Evolutionary conservation across 345 rosid genomes (phyloP).

Genomic region (Salix udensis): DNA sequence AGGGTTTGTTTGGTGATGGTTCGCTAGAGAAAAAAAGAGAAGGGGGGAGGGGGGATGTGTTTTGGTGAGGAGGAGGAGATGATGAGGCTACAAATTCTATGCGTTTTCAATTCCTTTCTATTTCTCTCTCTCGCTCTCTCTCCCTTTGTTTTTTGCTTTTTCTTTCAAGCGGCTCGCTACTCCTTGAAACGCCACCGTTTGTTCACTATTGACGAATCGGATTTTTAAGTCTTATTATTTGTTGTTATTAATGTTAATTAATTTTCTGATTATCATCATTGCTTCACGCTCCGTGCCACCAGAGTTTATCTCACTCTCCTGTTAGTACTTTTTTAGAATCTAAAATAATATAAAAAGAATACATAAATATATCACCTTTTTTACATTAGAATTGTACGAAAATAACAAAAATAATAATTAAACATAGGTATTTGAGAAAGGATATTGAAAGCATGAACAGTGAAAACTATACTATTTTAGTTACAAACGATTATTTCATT

Average conservation of each 20-base stretch:
- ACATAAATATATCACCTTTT: too few relatives aligned
- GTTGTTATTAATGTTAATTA: too few relatives aligned
- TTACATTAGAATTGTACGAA: too few relatives aligned
- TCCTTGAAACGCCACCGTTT: conserved; percentile 22
- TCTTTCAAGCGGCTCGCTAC: conserved; percentile 20
- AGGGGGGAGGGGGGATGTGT: conserved; percentile 1
- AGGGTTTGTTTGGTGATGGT: conserved; percentile 28
- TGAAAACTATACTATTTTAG: too few relatives aligned
- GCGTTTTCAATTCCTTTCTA: conserved; percentile 10
- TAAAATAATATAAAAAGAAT: neutral
- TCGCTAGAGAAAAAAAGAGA: neutral
- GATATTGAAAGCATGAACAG: too few relatives aligned
- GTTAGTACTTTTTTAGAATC: neutral
- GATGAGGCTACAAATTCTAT: conserved; percentile 36
- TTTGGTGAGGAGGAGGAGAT: conserved; percentile 4
- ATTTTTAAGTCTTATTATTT: too few relatives aligned
- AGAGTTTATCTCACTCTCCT: too few relatives aligned
- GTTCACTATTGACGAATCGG: neutral
- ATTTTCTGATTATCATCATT: too few relatives aligned
- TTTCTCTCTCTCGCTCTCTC: neutral
- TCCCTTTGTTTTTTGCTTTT: neutral
- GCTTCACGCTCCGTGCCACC: too few relatives aligned
- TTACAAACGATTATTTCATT: too few relatives aligned
- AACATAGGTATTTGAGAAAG: too few relatives aligned
- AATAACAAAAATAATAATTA: too few relatives aligned